Evolutionary conservation across 768 basidiomycete genomes (phyloP).

Genomic region (Pisolithus microcarpus): DNA sequence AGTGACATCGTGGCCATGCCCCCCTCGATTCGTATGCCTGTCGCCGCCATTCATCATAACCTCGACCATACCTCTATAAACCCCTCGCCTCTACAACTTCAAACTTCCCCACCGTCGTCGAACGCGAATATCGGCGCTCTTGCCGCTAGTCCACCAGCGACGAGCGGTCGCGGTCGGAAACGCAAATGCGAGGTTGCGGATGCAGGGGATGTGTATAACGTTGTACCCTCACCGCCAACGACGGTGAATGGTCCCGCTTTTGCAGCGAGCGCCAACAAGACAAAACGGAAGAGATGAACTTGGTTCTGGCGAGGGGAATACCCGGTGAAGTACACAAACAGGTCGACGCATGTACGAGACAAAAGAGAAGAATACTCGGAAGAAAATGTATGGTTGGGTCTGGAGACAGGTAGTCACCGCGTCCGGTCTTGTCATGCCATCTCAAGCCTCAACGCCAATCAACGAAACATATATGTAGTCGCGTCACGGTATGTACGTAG

Average conservation of each 20-base stretch:
- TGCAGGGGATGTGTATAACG: neutral
- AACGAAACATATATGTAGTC: too few species aligned
- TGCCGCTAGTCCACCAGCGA: neutral
- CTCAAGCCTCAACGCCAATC: too few species aligned
- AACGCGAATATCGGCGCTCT: neutral
- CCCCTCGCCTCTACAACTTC: neutral
- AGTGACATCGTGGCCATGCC: neutral
- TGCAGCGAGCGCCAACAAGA: slow-evolving; percentile 12
- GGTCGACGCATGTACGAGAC: too few species aligned
- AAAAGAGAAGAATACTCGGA: too few species aligned
- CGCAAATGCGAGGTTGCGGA: slow-evolving; percentile 34
- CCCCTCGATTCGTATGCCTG: neutral
- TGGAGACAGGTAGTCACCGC: too few species aligned
- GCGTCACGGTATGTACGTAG: too few species aligned
- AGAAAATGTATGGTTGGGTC: too few species aligned
- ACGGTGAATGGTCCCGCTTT: neutral
- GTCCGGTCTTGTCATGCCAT: too few species aligned
- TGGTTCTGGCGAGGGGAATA: too few species aligned
- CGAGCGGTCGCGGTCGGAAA: slow-evolving; percentile 23
- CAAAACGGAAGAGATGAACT: slow-evolving; percentile 25
- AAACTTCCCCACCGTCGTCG: neutral
- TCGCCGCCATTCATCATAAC: neutral
- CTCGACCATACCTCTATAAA: neutral
- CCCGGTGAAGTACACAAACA: too few species aligned
- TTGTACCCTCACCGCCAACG: neutral